These are phyloP conservation scores for Aspergillus mulundensis DNA, from an alignment of 495 filamentous ascomycete species.

Conservation along the genomic window DNA sequence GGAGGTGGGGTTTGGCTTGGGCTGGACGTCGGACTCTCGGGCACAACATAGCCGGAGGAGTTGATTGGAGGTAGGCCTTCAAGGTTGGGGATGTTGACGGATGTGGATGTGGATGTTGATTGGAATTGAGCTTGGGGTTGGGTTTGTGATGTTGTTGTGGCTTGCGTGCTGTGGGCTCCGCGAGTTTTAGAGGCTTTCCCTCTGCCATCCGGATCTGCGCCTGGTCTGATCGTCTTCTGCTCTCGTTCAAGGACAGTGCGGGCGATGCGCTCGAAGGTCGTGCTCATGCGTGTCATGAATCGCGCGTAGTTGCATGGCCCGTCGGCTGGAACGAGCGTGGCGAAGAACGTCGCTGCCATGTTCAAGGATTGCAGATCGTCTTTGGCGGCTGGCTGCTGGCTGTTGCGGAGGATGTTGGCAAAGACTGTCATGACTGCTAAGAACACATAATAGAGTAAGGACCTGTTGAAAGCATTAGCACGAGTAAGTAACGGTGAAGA, in stretches of 20 bases:
- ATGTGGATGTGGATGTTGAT: slow-evolving; percentile 8
- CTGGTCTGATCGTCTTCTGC: slow-evolving; percentile 58
- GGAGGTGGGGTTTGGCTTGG: neutral
- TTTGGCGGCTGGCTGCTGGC: slow-evolving; percentile 69
- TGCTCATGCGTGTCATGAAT: slow-evolving; percentile 84
- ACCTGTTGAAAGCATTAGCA: slow-evolving; percentile 49
- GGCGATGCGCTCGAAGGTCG: slow-evolving; percentile 89
- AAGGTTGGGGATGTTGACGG: slow-evolving; percentile 30
- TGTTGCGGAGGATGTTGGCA: slow-evolving; percentile 86
- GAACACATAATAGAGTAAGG: slow-evolving; percentile 92
- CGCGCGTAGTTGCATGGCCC: slow-evolving; percentile 72
- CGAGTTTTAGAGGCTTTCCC: slow-evolving; percentile 8
- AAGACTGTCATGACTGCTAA: slow-evolving; percentile 92
- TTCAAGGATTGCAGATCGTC: slow-evolving; percentile 84
- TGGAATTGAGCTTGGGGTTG: neutral
- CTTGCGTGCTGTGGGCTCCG: slow-evolving; percentile 6
- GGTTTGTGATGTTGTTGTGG: neutral
- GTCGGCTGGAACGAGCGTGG: slow-evolving; percentile 59
- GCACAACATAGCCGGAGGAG: slow-evolving; percentile 39
- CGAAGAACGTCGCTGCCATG: slow-evolving; percentile 82
- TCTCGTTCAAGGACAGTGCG: slow-evolving; percentile 80
- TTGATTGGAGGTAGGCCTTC: slow-evolving; percentile 38
- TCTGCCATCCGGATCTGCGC: neutral
- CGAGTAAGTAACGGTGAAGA: slow-evolving; percentile 3
- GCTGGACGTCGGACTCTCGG: slow-evolving; percentile 21